Conservation (phyloP, 768 basidiomycete species). For the Nidularia sp. region DNA sequence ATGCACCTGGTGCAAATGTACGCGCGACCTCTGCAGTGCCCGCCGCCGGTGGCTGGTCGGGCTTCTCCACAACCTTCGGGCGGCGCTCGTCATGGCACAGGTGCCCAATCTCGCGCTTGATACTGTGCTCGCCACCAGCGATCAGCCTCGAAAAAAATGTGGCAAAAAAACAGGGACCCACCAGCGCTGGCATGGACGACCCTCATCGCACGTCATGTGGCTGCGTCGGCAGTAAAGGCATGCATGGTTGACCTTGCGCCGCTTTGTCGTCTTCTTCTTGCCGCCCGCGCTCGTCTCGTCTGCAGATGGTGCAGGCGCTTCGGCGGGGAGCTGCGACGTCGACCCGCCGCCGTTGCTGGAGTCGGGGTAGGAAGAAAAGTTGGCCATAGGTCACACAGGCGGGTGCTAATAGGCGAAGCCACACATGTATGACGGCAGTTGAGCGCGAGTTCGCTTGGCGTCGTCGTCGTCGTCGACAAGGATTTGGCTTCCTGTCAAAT, state of each 20-base stretch:
- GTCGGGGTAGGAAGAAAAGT: too few relatives aligned
- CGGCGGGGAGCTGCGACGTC: too few relatives aligned
- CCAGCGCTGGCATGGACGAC: constrained; percentile 91
- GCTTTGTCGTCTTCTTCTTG: constrained; percentile 55
- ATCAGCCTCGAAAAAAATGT: constrained; percentile 1
- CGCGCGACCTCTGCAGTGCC: constrained; percentile 27
- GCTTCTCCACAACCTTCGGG: constrained; percentile 46
- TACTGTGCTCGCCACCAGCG: constrained; percentile 42
- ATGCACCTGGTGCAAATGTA: constrained; percentile 43
- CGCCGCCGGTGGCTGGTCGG: constrained; percentile 20
- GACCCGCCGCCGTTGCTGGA: too few relatives aligned
- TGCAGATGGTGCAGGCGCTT: background rate
- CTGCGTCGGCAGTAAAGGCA: constrained; percentile 91
- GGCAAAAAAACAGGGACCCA: constrained; percentile 33
- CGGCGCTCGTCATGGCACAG: constrained; percentile 87
- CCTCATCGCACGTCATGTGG: constrained; percentile 91
- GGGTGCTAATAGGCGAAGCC: too few relatives aligned
- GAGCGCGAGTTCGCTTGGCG: too few relatives aligned
- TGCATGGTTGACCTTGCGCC: constrained; percentile 88
- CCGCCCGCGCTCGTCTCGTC: constrained; percentile 17
- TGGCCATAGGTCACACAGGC: too few relatives aligned
- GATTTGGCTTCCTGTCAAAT: too few relatives aligned
- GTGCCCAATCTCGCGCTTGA: constrained; percentile 95
- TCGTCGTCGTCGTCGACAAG: too few relatives aligned
- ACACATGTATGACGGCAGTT: too few relatives aligned